Evolutionary conservation across 331 rosid species (phyloP), one percentile per base, ranked within the genome.

Genomic region (Dryas integrifolia): DNA sequence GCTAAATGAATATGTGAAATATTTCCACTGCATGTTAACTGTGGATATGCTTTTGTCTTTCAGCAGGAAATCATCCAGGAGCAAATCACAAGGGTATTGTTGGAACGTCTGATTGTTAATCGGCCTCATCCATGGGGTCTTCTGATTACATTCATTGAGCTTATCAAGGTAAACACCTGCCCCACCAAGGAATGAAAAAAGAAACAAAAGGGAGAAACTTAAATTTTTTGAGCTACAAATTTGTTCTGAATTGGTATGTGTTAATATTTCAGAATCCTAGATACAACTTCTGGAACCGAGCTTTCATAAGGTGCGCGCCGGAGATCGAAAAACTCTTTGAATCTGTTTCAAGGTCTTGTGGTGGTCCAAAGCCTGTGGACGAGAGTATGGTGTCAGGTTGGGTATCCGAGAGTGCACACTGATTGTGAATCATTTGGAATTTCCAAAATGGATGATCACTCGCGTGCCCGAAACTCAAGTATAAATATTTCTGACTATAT

Each of bases 91-190:
- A 88, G 99, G 80, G 99, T 95, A 39, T 73, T 95, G 91, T 77
- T 95, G 73, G 99, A 95, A 72, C 96, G 99, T 15, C 83, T 95
- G 13, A 95, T 95, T 73, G 97, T 92, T 18, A 95, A 95, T 76
- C 86, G 99, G 46, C 99, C 99, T 14, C 99, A 95, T 82, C 99
- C 99, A 15, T 95, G 99, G 99, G 99, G 98, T 57, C 91, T 95
- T 43, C 88, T 95, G 45, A 92, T 95, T 49, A 92, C 98, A 13
- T 95, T 95, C 76, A 95, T 95, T 46, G 99, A 95, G 86, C 86
- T 95, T 50, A 92, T 95, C 76, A 95, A 95, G 98, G 99, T 95
- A 50, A 21, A 26, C 48, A 78, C 11, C 10, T 7, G 11, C 9
- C n/a, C 21, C 4, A 14, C 16, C n/a, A 11, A 30, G 35, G 35